Evolutionary conservation across 306 rosid species (phyloP).

Genomic region (Cyamopsis tetragonoloba): DNA sequence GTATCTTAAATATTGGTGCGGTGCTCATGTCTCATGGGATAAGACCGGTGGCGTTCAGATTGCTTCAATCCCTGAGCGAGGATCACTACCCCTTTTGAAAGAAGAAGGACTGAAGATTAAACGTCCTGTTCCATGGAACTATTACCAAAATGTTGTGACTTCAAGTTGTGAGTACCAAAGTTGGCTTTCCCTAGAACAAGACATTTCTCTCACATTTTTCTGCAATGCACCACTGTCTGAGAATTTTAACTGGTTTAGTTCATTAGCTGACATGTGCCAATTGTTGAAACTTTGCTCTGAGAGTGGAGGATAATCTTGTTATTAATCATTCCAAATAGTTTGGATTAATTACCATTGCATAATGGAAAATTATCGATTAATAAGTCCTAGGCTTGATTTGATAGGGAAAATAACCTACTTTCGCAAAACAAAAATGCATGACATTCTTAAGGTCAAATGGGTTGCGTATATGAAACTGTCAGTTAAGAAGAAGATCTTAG

Average conservation of each 20-base stretch:
- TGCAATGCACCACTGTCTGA: background rate
- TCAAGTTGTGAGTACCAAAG: constrained; percentile 76
- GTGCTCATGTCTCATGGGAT: constrained; percentile 91
- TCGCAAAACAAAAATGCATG: background rate
- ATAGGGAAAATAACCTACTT: background rate
- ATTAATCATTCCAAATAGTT: background rate
- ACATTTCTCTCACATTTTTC: background rate
- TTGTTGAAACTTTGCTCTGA: background rate
- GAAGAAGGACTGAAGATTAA: constrained; percentile 54
- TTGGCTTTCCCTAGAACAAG: background rate
- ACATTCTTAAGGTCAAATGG: constrained; percentile 7
- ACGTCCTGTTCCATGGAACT: constrained; percentile 89
- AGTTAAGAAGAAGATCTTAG: constrained; percentile 4
- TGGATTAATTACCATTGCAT: constrained; percentile 2
- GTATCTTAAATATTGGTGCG: constrained; percentile 91
- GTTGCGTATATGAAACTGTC: background rate
- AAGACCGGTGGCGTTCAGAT: constrained; percentile 87
- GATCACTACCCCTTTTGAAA: constrained; percentile 68
- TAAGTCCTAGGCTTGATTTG: background rate
- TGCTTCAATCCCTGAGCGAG: constrained; percentile 74
- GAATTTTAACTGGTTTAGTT: constrained; percentile 15
- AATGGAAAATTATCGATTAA: background rate
- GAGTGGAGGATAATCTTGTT: background rate
- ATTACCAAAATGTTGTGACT: constrained; percentile 96
- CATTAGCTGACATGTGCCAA: background rate